A percentile compares a stretch with the other conserved stretches of the same genome.
Evolutionary conservation across 345 rosid genomes (phyloP).

Genomic region (Eucalyptus pauciflora): DNA sequence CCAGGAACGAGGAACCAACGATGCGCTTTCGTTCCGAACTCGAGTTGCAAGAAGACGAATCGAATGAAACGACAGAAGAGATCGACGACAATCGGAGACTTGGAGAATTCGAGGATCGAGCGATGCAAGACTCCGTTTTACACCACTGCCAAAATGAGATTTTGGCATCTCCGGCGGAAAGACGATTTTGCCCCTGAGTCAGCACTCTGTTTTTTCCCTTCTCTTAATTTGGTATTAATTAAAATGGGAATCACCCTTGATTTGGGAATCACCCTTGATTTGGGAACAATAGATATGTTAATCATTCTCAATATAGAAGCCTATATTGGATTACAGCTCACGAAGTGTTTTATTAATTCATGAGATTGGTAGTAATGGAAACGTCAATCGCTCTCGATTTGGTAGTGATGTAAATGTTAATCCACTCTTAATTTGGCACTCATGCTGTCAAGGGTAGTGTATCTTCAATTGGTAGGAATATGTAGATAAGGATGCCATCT

Average conservation of each 20-base stretch:
- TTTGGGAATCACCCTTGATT: neutral
- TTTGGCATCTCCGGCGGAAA: neutral
- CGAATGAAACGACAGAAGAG: neutral
- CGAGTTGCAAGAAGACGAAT: neutral
- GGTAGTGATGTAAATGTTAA: neutral
- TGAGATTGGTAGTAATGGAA: fast-evolving
- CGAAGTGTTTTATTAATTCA: neutral
- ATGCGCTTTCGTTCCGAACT: neutral
- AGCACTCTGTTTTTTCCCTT: neutral
- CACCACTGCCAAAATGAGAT: neutral
- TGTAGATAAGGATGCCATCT: neutral
- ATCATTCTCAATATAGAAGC: neutral
- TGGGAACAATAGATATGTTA: neutral
- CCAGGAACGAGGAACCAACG: neutral
- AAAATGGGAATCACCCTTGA: neutral
- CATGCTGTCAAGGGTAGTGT: neutral
- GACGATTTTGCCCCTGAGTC: neutral
- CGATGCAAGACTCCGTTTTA: neutral
- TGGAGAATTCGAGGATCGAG: neutral
- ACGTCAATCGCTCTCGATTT: fast-evolving
- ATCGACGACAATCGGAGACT: neutral
- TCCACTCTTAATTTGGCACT: neutral
- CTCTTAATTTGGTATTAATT: neutral
- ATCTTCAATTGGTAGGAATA: neutral
- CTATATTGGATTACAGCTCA: neutral